Conservation (phyloP, 2,329 filamentous ascomycete species). For the Capronia americana region DNA sequence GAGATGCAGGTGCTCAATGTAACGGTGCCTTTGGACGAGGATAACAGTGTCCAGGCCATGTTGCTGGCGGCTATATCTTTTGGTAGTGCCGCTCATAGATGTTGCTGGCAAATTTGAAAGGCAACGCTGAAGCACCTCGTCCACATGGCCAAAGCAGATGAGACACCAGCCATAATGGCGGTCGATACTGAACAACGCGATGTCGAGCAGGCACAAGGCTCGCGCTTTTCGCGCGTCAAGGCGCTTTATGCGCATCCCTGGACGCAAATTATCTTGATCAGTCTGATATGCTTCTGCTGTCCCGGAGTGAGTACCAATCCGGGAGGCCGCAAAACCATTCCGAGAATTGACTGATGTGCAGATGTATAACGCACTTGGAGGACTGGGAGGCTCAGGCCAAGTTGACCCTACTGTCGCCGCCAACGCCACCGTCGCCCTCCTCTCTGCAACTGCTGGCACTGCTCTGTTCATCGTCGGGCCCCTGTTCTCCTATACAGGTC, state of each 20-base stretch:
- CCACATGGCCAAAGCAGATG: constrained; percentile 13
- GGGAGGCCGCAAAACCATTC: background rate
- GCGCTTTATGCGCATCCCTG: constrained; percentile 53
- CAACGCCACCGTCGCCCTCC: constrained; percentile 29
- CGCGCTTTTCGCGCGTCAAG: constrained; percentile 11
- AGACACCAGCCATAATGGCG: constrained; percentile 3
- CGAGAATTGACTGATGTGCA: constrained; percentile 39
- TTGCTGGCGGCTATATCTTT: background rate
- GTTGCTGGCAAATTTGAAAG: background rate
- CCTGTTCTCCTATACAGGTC: constrained; percentile 48
- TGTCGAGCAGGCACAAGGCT: constrained; percentile 14
- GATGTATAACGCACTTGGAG: constrained; percentile 69
- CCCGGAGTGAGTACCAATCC: constrained; percentile 49
- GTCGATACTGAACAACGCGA: constrained; percentile 10
- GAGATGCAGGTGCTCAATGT: constrained; percentile 17
- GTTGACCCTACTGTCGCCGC: constrained; percentile 45
- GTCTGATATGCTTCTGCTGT: constrained; percentile 58
- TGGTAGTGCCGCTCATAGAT: background rate
- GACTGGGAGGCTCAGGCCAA: constrained; percentile 66
- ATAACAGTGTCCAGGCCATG: background rate
- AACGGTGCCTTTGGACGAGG: constrained; percentile 18
- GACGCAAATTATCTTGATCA: constrained; percentile 58
- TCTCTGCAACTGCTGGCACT: constrained; percentile 72
- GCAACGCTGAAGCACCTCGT: background rate
- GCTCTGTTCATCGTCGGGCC: constrained; percentile 66